Percentiles rank a stretch among this genome's conserved stretches.
Conservation (phyloP, 352 stramenopile genomes). For the Phytopythium chamaehyphon region DNA sequence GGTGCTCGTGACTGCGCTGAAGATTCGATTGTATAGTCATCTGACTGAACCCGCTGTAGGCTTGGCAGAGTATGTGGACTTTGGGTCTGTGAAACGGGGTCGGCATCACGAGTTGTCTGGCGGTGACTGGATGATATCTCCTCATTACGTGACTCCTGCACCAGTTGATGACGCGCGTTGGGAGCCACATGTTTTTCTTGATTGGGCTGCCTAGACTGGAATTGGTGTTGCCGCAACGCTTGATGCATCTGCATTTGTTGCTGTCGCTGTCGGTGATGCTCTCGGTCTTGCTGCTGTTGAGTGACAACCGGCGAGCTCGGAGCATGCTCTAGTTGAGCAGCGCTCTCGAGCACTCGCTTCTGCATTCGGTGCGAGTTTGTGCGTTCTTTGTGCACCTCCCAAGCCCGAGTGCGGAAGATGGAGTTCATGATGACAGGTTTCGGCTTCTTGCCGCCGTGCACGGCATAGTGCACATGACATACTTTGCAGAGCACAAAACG, state of each 20-base stretch:
- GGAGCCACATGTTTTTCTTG: background rate
- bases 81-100: background rate
- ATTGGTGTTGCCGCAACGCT: conserved; percentile 3
- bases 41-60: background rate
- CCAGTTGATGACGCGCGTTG: background rate
- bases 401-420: conserved; percentile 44
- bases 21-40: background rate
- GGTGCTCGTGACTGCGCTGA: background rate
- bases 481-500: conserved; percentile 54
- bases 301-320: conserved; percentile 15
- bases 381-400: conserved; percentile 55
- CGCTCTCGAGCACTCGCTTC: conserved; percentile 7
- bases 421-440: conserved; percentile 63
- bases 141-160: background rate
- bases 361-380: conserved; percentile 51
- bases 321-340: conserved; percentile 19
- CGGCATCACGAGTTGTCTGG: background rate
- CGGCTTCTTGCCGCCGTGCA: conserved; percentile 53
- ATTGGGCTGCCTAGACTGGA: background rate
- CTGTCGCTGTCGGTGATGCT: conserved; percentile 1
- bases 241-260: conserved; percentile 2
- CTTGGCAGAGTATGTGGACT: background rate
- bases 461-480: conserved; percentile 49
- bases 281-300: conserved; percentile 4
- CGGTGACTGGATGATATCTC: background rate